These are phyloP conservation scores for Melanomma pulvis-pyrius DNA, from an alignment of 495 filamentous ascomycete species.

Conservation along the genomic window DNA sequence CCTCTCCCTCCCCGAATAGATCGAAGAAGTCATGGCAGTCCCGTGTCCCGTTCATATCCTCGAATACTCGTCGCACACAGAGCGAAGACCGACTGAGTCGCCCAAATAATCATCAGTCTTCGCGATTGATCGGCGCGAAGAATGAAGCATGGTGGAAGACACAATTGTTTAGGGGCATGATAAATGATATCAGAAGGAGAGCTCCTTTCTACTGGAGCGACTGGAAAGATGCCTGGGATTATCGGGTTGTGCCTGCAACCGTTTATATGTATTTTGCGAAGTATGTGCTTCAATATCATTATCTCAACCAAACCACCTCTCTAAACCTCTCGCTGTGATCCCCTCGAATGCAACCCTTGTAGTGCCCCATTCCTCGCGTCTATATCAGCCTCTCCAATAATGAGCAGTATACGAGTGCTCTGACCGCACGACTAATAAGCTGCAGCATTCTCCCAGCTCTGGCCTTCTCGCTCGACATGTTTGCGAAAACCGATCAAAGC, in stretches of 20 bases:
- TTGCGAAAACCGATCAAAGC: constrained; percentile 44
- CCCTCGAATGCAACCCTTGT: not conserved
- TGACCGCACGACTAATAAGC: not conserved
- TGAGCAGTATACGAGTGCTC: not conserved
- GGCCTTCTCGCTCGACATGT: constrained; percentile 53
- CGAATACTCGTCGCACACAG: not conserved
- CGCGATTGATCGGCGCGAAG: constrained; percentile 2
- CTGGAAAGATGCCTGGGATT: constrained; percentile 49
- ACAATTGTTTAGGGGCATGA: constrained; percentile 48
- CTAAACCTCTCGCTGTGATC: not conserved
- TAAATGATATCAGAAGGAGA: constrained; percentile 48
- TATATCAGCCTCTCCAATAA: not conserved
- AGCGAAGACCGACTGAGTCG: constrained; percentile 17
- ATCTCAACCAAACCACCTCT: not conserved
- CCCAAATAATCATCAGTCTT: constrained; percentile 9
- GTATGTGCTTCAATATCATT: constrained; percentile 36
- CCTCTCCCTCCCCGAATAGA: constrained; percentile 18
- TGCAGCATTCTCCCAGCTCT: constrained; percentile 51
- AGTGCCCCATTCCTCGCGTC: not conserved
- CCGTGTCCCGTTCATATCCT: constrained; percentile 20
- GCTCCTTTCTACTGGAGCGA: constrained; percentile 51
- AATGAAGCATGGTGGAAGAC: constrained; percentile 39
- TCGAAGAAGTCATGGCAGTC: constrained; percentile 36
- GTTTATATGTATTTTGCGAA: constrained; percentile 54
- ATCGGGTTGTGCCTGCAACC: constrained; percentile 48